Evolutionary conservation across 768 basidiomycete species (phyloP).

Genomic region (Lentinula aciculospora): DNA sequence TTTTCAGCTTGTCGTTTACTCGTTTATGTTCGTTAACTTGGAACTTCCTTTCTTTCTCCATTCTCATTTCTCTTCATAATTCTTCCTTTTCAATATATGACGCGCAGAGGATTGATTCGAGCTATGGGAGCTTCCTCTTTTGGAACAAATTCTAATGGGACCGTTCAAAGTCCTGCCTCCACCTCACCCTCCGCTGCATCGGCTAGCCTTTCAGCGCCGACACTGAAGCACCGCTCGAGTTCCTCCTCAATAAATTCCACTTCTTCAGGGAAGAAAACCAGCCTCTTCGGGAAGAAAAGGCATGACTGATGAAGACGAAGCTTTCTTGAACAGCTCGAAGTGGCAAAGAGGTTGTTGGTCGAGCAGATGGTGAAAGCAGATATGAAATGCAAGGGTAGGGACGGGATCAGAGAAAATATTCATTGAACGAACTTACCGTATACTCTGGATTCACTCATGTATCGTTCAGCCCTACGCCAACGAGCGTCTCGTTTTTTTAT

Average conservation of each 20-base stretch:
- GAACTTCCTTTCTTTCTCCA: not conserved
- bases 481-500: too few species aligned
- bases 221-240: conserved; percentile 15
- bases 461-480: too few species aligned
- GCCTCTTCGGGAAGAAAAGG: conserved; percentile 8
- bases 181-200: conserved; percentile 5
- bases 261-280: conserved; percentile 1
- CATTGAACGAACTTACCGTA: too few species aligned
- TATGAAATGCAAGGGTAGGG: too few species aligned
- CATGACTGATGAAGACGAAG: not conserved
- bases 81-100: not conserved
- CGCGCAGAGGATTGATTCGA: conserved; percentile 43
- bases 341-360: too few species aligned
- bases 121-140: conserved; percentile 43
- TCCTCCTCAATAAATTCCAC: conserved; percentile 17
- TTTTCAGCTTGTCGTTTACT: not conserved
- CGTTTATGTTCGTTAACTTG: not conserved
- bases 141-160: conserved; percentile 18
- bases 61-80: not conserved
- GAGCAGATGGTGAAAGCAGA: too few species aligned
- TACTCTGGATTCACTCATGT: too few species aligned
- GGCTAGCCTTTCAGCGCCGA: not conserved
- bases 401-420: too few species aligned
- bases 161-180: conserved; percentile 4
- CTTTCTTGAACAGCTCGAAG: too few species aligned